These are phyloP conservation scores for Orbilia brochopaga DNA, from an alignment of 2,329 filamentous ascomycete species.

Conservation along the genomic window DNA sequence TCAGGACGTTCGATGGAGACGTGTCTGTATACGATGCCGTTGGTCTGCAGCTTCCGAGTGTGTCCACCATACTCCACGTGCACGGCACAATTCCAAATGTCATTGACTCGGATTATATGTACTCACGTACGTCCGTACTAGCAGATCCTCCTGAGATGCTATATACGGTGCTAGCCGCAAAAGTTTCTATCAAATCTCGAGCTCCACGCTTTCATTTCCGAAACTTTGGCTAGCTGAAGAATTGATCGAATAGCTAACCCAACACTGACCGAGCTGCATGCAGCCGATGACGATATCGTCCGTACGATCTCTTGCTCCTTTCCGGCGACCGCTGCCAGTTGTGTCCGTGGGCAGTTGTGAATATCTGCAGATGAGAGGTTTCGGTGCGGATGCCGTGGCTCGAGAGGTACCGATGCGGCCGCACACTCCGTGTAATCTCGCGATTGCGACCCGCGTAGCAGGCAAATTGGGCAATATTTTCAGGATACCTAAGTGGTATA, in stretches of 20 bases:
- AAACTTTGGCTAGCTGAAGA: too few relatives aligned
- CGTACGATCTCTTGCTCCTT: not conserved
- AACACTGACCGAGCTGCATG: not conserved
- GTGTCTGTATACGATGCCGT: too few relatives aligned
- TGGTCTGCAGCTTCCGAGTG: too few relatives aligned
- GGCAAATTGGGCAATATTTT: not conserved
- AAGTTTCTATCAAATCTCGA: not conserved
- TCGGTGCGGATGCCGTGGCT: not conserved
- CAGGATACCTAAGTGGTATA: not conserved
- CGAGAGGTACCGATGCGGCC: conserved; percentile 6
- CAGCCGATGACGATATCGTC: not conserved
- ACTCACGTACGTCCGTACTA: too few relatives aligned
- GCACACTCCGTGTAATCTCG: not conserved
- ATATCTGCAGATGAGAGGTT: too few relatives aligned
- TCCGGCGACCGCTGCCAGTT: not conserved
- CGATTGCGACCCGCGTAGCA: not conserved
- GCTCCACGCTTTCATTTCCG: too few relatives aligned
- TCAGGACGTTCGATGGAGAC: too few relatives aligned
- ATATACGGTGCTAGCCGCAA: too few relatives aligned
- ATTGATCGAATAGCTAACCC: not conserved
- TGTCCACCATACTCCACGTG: too few relatives aligned
- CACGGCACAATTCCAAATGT: too few relatives aligned
- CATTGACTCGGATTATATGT: too few relatives aligned
- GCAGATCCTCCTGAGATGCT: too few relatives aligned
- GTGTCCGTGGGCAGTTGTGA: not conserved